Conservation (phyloP, 2,329 filamentous ascomycete species). For the Bertia moriformis region DNA sequence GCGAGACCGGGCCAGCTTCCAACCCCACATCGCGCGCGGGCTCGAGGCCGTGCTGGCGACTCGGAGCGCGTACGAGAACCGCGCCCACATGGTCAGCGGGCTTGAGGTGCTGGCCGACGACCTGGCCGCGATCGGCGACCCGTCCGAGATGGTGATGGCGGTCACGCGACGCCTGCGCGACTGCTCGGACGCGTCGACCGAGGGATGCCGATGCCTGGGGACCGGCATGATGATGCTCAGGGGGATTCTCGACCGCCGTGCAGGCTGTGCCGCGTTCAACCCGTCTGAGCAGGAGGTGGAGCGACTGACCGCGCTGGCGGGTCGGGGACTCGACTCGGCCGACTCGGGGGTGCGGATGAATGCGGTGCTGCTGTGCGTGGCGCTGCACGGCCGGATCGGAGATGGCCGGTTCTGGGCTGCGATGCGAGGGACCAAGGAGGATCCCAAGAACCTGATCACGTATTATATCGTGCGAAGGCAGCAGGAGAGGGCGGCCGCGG, state of each 20-base stretch:
- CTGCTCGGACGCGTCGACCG: conserved; percentile 22
- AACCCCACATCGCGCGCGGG: conserved; percentile 51
- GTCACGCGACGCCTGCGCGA: conserved; percentile 31
- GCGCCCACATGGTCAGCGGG: conserved; percentile 59
- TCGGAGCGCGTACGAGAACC: conserved; percentile 50
- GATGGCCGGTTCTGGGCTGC: conserved; percentile 53
- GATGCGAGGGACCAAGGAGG: conserved; percentile 50
- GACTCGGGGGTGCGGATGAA: conserved; percentile 57
- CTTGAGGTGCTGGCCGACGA: conserved; percentile 62
- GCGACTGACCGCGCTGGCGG: conserved; percentile 32
- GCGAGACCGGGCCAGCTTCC: conserved; percentile 50
- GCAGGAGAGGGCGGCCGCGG: conserved; percentile 24
- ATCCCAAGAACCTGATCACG: conserved; percentile 63
- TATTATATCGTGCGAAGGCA: conserved; percentile 68
- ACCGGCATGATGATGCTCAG: conserved; percentile 52
- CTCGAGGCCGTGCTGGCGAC: conserved; percentile 54
- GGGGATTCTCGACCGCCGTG: conserved; percentile 34
- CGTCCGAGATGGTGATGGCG: conserved; percentile 40
- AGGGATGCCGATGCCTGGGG: conserved; percentile 36
- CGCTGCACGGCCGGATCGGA: conserved; percentile 48
- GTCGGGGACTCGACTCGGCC: conserved; percentile 41
- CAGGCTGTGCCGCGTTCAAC: conserved; percentile 27
- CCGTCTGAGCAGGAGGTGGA: conserved; percentile 35
- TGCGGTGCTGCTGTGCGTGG: conserved; percentile 66
- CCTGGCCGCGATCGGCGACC: conserved; percentile 50